A percentile compares a stretch with the other conserved stretches of the same genome.
Conservation (phyloP, 1,284 basidiomycete species). For the Takashimella koratensis region DNA sequence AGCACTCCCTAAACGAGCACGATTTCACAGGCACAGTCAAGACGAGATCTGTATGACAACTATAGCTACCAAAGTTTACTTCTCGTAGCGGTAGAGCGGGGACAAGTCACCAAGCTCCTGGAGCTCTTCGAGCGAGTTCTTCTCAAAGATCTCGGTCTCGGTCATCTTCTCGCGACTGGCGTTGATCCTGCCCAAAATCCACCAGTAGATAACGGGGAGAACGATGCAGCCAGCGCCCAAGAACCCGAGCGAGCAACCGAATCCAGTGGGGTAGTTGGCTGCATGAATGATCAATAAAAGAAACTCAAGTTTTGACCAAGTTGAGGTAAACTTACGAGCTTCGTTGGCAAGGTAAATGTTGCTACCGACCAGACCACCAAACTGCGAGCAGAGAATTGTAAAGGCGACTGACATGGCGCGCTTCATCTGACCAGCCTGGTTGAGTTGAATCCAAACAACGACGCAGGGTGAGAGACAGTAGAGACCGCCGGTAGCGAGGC, state of each 20-base stretch:
- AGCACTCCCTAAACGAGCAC: too few species aligned
- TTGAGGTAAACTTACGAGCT: constrained; percentile 17
- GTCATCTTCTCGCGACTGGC: constrained; percentile 20
- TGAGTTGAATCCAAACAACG: constrained; percentile 27
- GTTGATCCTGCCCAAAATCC: constrained; percentile 18
- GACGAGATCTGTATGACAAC: too few species aligned
- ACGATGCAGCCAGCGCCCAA: constrained; percentile 18
- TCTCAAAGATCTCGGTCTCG: constrained; percentile 26
- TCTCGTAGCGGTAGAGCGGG: constrained; percentile 26
- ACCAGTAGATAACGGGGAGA: constrained; percentile 8
- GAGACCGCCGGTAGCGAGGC: constrained; percentile 24
- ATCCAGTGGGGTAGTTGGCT: constrained; percentile 23
- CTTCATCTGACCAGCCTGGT: constrained; percentile 31
- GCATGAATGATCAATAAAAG: not conserved
- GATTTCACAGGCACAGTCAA: too few species aligned
- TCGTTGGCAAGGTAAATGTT: constrained; percentile 31
- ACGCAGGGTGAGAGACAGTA: constrained; percentile 30
- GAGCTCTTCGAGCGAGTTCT: constrained; percentile 26
- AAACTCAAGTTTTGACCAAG: not conserved
- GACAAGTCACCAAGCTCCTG: constrained; percentile 26
- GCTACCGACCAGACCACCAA: constrained; percentile 23
- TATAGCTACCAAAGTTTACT: too few species aligned
- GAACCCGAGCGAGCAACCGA: constrained; percentile 26
- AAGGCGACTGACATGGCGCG: constrained; percentile 29
- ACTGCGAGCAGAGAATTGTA: constrained; percentile 24